These are phyloP conservation scores for Botrytis paeoniae DNA, from an alignment of 2,329 filamentous ascomycete species.

Conservation along the genomic window DNA sequence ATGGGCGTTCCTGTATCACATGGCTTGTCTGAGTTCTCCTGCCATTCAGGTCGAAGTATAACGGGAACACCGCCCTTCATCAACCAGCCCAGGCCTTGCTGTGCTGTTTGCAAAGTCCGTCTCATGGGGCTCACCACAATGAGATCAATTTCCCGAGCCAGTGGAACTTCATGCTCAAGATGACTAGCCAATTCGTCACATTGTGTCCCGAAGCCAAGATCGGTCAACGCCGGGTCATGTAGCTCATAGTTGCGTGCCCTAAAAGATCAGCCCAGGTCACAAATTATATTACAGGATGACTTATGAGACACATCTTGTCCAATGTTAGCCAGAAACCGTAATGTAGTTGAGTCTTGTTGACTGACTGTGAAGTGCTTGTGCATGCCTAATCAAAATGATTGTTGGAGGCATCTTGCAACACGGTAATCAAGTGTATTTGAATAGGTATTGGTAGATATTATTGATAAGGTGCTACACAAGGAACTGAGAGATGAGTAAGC, in stretches of 20 bases:
- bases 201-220: constrained; percentile 29
- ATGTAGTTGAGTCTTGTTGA: constrained; percentile 13
- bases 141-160: constrained; percentile 35
- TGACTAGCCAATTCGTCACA: constrained; percentile 29
- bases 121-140: constrained; percentile 38
- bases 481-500: neutral
- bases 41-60: constrained; percentile 34
- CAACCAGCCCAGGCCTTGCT: constrained; percentile 35
- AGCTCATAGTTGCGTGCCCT: constrained; percentile 30
- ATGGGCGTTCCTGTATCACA: constrained; percentile 36
- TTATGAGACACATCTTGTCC: constrained; percentile 36
- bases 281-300: constrained; percentile 25
- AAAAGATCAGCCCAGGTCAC: constrained; percentile 25
- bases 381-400: constrained; percentile 44
- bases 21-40: constrained; percentile 37
- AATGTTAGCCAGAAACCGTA: constrained; percentile 15
- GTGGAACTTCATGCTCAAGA: constrained; percentile 32
- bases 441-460: neutral
- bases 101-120: constrained; percentile 36
- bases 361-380: constrained; percentile 44
- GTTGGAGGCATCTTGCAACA: constrained; percentile 39
- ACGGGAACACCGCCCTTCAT: constrained; percentile 35
- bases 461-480: neutral
- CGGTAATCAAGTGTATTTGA: neutral
- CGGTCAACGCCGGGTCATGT: constrained; percentile 32